A percentile compares a stretch with the other conserved stretches of the same genome.
Conservation (phyloP, 805 yeast genomes). For the Yarrowia porcina region DNA sequence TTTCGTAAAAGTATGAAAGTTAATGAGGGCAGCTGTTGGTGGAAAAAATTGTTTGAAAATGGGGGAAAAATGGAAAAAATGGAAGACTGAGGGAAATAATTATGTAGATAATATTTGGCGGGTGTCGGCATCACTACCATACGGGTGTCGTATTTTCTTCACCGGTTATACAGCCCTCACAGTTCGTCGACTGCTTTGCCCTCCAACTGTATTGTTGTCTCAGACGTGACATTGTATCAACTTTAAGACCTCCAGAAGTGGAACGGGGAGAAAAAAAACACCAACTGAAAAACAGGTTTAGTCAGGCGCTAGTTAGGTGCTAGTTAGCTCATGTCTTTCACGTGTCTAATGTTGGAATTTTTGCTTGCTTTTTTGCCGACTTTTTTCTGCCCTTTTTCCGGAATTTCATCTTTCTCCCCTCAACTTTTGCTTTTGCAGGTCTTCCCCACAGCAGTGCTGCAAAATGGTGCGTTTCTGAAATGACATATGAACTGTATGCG, state of each 20-base stretch:
- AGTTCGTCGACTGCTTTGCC: no score
- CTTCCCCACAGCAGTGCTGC: neutral
- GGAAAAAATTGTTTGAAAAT: neutral
- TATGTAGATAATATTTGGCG: no score
- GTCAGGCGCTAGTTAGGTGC: no score
- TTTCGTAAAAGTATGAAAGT: constrained; percentile 21
- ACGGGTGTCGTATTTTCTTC: neutral
- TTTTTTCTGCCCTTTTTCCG: neutral
- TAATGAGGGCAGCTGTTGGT: neutral
- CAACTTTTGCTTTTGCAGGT: constrained; percentile 1
- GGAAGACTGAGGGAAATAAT: no score
- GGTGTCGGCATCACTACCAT: no score
- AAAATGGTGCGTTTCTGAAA: constrained; percentile 16
- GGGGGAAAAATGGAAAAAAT: neutral
- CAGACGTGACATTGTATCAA: neutral
- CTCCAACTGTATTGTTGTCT: neutral
- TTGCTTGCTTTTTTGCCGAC: no score
- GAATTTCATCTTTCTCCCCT: neutral
- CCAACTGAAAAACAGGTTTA: no score
- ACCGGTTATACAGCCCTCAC: neutral
- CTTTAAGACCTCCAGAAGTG: no score
- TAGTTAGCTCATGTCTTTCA: no score
- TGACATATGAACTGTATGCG: neutral
- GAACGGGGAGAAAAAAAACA: neutral
- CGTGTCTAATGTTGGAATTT: no score